Base-by-base conservation (phyloP, 1,139 yeast species). In the Arxiozyma slooffiae region DNA sequence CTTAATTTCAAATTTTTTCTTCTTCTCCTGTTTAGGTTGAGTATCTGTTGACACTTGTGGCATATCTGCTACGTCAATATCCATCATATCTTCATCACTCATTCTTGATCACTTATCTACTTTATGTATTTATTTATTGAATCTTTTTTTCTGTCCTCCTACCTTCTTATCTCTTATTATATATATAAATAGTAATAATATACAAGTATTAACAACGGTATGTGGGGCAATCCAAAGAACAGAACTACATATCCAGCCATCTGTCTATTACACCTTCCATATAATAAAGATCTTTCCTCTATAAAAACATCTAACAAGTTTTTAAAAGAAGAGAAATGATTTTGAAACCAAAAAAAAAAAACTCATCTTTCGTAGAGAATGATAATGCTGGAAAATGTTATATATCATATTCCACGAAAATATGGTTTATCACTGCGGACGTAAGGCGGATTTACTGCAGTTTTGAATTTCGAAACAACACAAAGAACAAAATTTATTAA, bases 1-100 rank as follows among this genome's bases (percentile, higher is more conserved):
- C 61, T 81, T 80, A 47, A 84, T 81, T 61, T 83, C 88, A 58
- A 83, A 82, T 59, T 82, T 73, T 65, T 78, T 79, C 52, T 54
- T 56, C 18, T 50, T 43, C 17, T 38, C 49, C 17, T 30, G 36
- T 7, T 30, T 11, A 30, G 44, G 21, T 41, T 41, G 36, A 5
- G 37, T 41, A 7, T 18, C 44, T 14, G 46, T 50, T 9, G 16
- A 39, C 1, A 26, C 22, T 14, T 45, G 41, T n/a, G 40, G 43
- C 4, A 26, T 11, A 23, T 22, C 42, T 22, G 54, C 58, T n/a
- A 55, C 42, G 36, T 58, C 63, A 8, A 60, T 50, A 5, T 59
- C 63, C 63, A 60, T 60, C 42, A 55, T 56, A 42, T 57, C 61
- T 8, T 20, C 45, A 23, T 52, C 57, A 48, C 56, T 55, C 59